These are phyloP conservation scores for Carex scoparia DNA, from an alignment of 176 grass and related monocot species.

Conservation along the genomic window DNA sequence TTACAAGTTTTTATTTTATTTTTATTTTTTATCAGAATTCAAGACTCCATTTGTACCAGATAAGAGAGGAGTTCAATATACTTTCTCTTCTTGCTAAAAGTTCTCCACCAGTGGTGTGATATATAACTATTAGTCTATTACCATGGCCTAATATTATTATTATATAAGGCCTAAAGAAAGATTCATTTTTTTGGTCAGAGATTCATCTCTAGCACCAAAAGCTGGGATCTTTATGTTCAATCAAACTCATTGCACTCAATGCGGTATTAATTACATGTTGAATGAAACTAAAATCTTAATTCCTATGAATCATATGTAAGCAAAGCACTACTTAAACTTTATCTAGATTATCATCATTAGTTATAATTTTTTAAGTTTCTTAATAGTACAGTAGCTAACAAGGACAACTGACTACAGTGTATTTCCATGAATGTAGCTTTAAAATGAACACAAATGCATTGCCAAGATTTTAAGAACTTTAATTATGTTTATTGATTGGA, in stretches of 20 bases:
- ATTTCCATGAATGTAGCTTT: neutral
- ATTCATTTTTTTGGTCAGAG: constrained; percentile 60
- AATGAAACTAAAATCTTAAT: neutral
- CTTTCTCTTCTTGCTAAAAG: constrained; percentile 34
- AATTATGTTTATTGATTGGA: neutral
- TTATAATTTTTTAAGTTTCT: neutral
- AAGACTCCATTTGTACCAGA: neutral
- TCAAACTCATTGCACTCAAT: constrained; percentile 28
- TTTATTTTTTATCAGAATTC: neutral
- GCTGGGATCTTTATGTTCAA: constrained; percentile 54
- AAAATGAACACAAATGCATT: neutral
- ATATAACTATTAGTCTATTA: neutral
- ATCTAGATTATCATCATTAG: neutral
- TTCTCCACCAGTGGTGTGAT: constrained; percentile 2
- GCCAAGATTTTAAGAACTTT: neutral
- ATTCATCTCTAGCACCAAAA: constrained; percentile 42
- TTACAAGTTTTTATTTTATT: neutral
- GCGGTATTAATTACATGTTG: constrained; percentile 5
- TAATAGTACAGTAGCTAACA: neutral
- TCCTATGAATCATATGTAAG: neutral
- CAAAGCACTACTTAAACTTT: neutral
- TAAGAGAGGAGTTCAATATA: neutral
- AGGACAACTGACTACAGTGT: neutral
- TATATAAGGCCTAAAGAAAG: constrained; percentile 27
- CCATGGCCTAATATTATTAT: constrained; percentile 28